Evolutionary conservation across 176 grass and related monocot species (phyloP).

Genomic region (Hsuehochloa calcarea): DNA sequence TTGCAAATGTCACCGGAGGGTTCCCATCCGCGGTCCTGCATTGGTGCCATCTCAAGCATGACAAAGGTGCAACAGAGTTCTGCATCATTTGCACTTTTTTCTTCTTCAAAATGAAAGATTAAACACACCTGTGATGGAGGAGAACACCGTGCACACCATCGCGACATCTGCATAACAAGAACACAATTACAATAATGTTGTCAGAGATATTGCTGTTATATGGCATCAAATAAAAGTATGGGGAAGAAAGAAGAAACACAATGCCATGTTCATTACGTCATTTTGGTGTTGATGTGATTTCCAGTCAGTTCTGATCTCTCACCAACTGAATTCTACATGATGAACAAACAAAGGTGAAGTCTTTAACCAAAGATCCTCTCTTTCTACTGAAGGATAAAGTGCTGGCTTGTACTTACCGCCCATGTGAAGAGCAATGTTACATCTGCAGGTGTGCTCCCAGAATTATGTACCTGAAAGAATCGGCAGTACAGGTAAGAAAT

Average conservation of each 20-base stretch:
- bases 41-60: neutral
- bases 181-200: neutral
- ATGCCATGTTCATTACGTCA: conserved; percentile 50
- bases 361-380: neutral
- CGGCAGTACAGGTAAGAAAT: neutral
- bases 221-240: neutral
- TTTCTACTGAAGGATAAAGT: neutral
- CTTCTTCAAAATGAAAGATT: no score
- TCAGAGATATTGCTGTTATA: neutral
- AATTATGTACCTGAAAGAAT: conserved; percentile 57
- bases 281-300: conserved; percentile 77
- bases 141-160: conserved; percentile 79
- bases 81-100: neutral
- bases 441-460: conserved; percentile 67
- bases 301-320: conserved; percentile 73
- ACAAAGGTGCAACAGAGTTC: neutral
- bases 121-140: conserved; percentile 67
- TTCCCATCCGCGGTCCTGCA: conserved; percentile 52
- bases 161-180: conserved; percentile 31
- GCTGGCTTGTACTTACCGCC: conserved; percentile 65
- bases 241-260: neutral
- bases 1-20: conserved; percentile 78
- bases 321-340: conserved; percentile 83
- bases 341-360: neutral
- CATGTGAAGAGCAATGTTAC: conserved; percentile 90